Percentiles rank a stretch among this genome's conserved stretches.
These are phyloP conservation scores for Raphanus raphanistrum DNA, from an alignment of 345 rosid species.

Conservation along the genomic window DNA sequence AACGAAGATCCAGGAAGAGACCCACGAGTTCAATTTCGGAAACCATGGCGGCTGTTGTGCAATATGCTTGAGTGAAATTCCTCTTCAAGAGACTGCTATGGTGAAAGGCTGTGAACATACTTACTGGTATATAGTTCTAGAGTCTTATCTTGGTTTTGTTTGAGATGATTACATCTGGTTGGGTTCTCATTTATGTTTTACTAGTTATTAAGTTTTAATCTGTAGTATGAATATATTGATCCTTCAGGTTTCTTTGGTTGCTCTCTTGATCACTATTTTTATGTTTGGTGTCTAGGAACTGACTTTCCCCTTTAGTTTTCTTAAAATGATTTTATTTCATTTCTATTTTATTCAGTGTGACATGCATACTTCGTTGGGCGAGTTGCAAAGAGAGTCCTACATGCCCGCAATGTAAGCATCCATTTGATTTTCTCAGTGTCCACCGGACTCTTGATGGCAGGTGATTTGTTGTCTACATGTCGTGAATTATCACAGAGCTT, in stretches of 20 bases:
- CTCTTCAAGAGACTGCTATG: constrained; percentile 83
- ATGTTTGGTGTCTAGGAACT: neutral
- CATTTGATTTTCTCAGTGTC: constrained; percentile 77
- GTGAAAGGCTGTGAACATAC: constrained; percentile 95
- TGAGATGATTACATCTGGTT: neutral
- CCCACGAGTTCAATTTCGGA: constrained; percentile 47
- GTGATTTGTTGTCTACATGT: constrained; percentile 37
- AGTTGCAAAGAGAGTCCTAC: constrained; percentile 60
- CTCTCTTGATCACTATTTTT: neutral
- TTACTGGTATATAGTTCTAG: constrained; percentile 62
- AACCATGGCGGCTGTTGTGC: constrained; percentile 77
- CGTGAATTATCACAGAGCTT: neutral
- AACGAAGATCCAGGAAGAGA: constrained; percentile 39
- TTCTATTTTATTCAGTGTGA: constrained; percentile 56
- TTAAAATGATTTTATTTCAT: constrained; percentile 9
- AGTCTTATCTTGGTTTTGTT: neutral
- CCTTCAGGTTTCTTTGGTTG: neutral
- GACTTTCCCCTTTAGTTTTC: constrained; percentile 2
- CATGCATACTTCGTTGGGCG: constrained; percentile 90
- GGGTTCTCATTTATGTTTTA: neutral
- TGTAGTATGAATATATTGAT: neutral
- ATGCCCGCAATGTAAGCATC: constrained; percentile 95
- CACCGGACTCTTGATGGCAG: constrained; percentile 90
- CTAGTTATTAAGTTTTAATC: neutral
- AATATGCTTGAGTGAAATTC: constrained; percentile 74